Base-by-base conservation (phyloP, 805 yeast species). In the Candida morakotiae region DNA sequence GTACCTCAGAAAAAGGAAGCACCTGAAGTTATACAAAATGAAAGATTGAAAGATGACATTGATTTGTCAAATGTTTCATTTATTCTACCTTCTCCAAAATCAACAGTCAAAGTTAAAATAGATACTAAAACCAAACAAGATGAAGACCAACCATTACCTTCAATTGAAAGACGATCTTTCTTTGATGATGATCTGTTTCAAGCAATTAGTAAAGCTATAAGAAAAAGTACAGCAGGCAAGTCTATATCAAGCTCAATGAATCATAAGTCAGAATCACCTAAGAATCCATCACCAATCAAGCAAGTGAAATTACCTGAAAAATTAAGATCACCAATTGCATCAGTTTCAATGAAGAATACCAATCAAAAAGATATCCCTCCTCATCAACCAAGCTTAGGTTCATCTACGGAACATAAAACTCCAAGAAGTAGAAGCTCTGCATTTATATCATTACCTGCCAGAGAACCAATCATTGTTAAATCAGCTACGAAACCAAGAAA, bases 191-290 rank as follows among this genome's bases (percentile, higher is more conserved):
- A 62, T 36, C 71, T 76, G 6, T 70, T 71, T 42, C 71, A 68
- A 40, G 73, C 73, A 0, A 71, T 71, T n/a, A 62, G 70, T 41
- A 60, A 64, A 4, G 69, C 73, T 2, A 69, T 71, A 7, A 47
- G 75, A 20, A 71, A 69, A 41, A 69, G 73, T 37, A 60, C 68
- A 6, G 67, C 73, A 0, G 63, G 60, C 21, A 66, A 62, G 26
- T n/a, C 28, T 3, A 30, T 9, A 26, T 7, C 17, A 9, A 26
- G 11, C n/a, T 26, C 28, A 15, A 9, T 13, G 17, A 13, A 14
- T 15, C 5, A 27, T 3, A 29, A 22, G 9, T 16, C 9, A 4
- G 32, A 28, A 25, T 21, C 23, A 17, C 24, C 6, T 8, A 5
- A 9, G 7, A 24, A 11, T 4, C 22, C 19, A 17, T 3, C 9